phyloP scores from a whole-genome alignment of 2,329 filamentous ascomycete species.

The Phyllosticta ampelicida region DNA sequence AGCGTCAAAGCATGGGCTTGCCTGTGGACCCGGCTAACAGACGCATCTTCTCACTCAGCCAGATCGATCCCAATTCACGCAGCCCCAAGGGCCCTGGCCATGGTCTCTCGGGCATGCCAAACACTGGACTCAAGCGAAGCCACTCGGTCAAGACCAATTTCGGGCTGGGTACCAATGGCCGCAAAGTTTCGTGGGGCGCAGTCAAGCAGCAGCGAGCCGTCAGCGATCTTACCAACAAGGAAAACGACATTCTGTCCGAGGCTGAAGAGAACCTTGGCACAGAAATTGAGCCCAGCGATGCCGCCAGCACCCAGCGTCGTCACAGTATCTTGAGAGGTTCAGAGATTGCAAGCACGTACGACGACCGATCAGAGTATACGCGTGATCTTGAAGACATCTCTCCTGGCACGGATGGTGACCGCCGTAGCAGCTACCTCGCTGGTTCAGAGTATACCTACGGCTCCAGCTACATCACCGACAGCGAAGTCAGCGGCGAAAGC shows the following conservation, averaged over 20 bases:
- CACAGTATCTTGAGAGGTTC: constrained; percentile 31
- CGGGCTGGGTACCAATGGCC: constrained; percentile 16
- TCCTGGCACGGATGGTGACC: constrained; percentile 36
- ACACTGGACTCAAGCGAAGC: constrained; percentile 42
- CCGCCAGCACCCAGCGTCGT: constrained; percentile 28
- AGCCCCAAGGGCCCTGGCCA: constrained; percentile 33
- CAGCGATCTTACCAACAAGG: constrained; percentile 29
- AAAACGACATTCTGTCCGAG: constrained; percentile 37
- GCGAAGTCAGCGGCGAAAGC: neutral
- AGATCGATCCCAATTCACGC: constrained; percentile 65
- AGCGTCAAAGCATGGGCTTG: constrained; percentile 26
- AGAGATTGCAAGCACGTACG: constrained; percentile 38
- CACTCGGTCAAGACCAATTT: constrained; percentile 30
- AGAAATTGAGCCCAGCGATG: constrained; percentile 20
- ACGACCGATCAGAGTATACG: constrained; percentile 36
- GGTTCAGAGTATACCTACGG: constrained; percentile 3
- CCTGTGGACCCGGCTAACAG: constrained; percentile 36
- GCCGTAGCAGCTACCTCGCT: constrained; percentile 28
- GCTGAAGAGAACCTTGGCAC: constrained; percentile 24
- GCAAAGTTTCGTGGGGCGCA: constrained; percentile 25
- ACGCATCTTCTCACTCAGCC: constrained; percentile 80
- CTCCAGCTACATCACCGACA: neutral
- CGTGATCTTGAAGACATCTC: constrained; percentile 40
- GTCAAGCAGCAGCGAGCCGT: constrained; percentile 18
- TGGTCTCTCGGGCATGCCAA: constrained; percentile 19